Conservation (phyloP, 2,329 filamentous ascomycete species). For the Monilinia laxa region DNA sequence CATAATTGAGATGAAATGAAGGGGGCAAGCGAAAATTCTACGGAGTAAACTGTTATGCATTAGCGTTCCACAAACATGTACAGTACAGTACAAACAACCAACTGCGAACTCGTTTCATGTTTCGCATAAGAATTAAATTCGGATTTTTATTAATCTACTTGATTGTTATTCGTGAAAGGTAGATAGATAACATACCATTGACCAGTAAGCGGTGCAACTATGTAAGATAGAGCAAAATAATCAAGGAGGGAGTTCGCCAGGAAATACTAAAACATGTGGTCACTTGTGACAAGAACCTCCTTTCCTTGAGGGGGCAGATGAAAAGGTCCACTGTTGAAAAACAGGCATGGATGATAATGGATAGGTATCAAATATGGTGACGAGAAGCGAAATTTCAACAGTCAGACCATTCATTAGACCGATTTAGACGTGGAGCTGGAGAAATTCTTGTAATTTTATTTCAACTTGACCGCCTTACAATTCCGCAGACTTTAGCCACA, state of each 20-base stretch:
- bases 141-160: not conserved
- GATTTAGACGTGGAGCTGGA: not conserved
- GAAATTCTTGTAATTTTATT: not conserved
- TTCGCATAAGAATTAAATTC: conserved; percentile 1
- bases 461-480: conserved; percentile 13
- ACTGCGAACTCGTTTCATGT: conserved; percentile 12
- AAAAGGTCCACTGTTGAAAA: conserved; percentile 6
- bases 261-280: not conserved
- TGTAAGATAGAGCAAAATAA: not conserved
- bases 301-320: conserved; percentile 10
- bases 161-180: not conserved
- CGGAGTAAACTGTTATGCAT: conserved; percentile 10
- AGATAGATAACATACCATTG: not conserved
- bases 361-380: not conserved
- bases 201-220: too few species aligned
- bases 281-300: conserved; percentile 11
- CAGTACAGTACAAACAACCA: not conserved
- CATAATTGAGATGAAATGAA: conserved; percentile 8
- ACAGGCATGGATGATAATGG: conserved; percentile 1
- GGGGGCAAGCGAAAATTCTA: conserved; percentile 7
- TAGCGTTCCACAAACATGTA: not conserved
- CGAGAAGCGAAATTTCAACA: conserved; percentile 6
- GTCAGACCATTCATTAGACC: not conserved
- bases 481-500: not conserved
- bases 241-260: conserved; percentile 6